Percentiles rank a stretch among this genome's conserved stretches.
phyloP scores from a whole-genome alignment of 2,329 filamentous ascomycete species.

The Thielaviopsis euricoi region DNA sequence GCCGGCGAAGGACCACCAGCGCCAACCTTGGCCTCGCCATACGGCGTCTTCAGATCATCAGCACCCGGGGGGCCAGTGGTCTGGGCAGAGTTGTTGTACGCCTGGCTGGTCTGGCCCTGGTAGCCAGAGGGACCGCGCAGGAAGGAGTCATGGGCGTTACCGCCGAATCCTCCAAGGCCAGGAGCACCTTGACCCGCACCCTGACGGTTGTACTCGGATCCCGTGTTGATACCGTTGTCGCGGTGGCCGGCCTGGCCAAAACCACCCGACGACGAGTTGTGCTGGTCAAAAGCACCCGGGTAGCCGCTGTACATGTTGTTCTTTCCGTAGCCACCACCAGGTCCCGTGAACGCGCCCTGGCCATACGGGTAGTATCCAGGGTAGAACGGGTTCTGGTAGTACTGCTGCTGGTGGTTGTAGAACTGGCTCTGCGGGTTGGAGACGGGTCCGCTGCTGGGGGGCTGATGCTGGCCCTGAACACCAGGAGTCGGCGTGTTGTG shows the following conservation, averaged over 20 bases:
- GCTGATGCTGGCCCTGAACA: constrained; percentile 31
- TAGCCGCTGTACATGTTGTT: constrained; percentile 39
- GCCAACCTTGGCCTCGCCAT: constrained; percentile 35
- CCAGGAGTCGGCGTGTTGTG: constrained; percentile 81
- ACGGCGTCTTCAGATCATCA: constrained; percentile 42
- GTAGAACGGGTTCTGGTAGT: constrained; percentile 48
- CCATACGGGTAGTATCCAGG: constrained; percentile 40
- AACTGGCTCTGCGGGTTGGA: constrained; percentile 34
- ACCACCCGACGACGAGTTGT: constrained; percentile 33
- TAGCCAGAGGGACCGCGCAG: constrained; percentile 35
- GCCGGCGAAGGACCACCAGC: constrained; percentile 39
- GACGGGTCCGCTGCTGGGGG: constrained; percentile 20
- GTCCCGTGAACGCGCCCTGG: constrained; percentile 30
- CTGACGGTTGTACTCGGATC: constrained; percentile 36
- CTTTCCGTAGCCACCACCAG: constrained; percentile 31
- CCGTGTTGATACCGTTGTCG: constrained; percentile 31
- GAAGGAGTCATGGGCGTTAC: constrained; percentile 37
- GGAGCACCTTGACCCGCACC: constrained; percentile 34
- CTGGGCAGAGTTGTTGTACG: constrained; percentile 35
- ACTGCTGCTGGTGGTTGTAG: constrained; percentile 33
- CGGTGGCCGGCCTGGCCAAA: constrained; percentile 39
- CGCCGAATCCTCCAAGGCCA: constrained; percentile 27
- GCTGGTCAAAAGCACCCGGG: constrained; percentile 39
- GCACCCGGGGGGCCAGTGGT: constrained; percentile 23
- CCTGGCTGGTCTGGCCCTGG: constrained; percentile 37